A percentile compares a stretch with the other conserved stretches of the same genome.
phyloP scores from a whole-genome alignment of 371 early-diverging fungal genomes.

The Mortierella sp. region DNA sequence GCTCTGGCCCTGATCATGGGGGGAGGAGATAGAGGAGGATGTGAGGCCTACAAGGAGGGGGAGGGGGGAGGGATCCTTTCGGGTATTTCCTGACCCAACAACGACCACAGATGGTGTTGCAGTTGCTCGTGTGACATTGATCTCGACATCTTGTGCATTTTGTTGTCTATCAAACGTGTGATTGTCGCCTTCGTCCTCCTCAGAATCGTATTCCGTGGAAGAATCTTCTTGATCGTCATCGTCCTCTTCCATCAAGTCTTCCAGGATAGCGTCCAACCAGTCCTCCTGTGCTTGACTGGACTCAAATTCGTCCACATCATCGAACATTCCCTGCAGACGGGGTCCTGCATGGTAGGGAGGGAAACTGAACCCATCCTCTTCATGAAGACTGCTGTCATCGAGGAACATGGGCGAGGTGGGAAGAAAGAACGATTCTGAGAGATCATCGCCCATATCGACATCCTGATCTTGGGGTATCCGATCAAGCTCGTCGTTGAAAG shows the following conservation, averaged over 20 bases:
- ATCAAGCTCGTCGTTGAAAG: slow-evolving; percentile 38
- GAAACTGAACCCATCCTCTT: not conserved
- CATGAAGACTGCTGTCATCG: not conserved
- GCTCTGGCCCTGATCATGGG: not conserved
- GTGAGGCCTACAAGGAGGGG: no score
- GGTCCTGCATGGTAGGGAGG: slow-evolving; percentile 8
- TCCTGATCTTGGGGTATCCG: slow-evolving; percentile 42
- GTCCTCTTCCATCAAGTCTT: slow-evolving; percentile 50
- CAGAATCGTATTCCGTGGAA: slow-evolving; percentile 15
- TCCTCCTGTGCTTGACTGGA: slow-evolving; percentile 43
- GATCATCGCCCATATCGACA: slow-evolving; percentile 33
- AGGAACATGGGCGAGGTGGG: not conserved
- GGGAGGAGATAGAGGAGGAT: not conserved
- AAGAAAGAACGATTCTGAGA: slow-evolving; percentile 2
- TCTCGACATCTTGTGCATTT: not conserved
- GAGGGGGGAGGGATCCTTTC: no score
- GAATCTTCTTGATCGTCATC: slow-evolving; percentile 26
- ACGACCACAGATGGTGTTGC: slow-evolving; percentile 3
- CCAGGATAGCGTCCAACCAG: slow-evolving; percentile 49
- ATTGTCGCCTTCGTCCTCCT: slow-evolving; percentile 7
- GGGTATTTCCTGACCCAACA: not conserved
- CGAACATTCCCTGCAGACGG: slow-evolving; percentile 5
- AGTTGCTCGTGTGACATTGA: slow-evolving; percentile 8
- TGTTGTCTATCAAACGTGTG: slow-evolving; percentile 10
- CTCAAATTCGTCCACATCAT: slow-evolving; percentile 22